phyloP scores from a whole-genome alignment of 2,329 filamentous ascomycete species.

The Atkinsonella texensis region DNA sequence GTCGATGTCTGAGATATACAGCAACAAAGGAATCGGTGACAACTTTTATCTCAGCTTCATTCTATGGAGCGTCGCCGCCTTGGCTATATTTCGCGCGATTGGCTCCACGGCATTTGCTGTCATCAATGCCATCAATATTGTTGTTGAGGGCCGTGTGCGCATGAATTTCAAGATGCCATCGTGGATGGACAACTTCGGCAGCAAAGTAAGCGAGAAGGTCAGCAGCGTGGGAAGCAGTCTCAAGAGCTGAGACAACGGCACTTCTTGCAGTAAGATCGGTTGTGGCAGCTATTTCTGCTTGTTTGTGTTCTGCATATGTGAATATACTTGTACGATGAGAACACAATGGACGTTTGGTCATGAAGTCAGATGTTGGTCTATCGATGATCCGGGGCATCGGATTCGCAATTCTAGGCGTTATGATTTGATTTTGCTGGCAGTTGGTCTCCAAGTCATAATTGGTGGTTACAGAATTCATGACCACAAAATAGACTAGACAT shows the following conservation, averaged over 20 bases:
- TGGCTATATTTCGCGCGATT: constrained; percentile 80
- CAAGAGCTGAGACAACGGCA: constrained; percentile 16
- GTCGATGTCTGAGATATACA: constrained; percentile 81
- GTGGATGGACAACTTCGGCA: constrained; percentile 32
- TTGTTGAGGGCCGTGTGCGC: constrained; percentile 73
- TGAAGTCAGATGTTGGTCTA: neutral
- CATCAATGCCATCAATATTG: constrained; percentile 70
- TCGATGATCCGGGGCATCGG: neutral
- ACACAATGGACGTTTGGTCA: constrained; percentile 1
- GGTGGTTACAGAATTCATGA: neutral
- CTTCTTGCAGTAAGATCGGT: neutral
- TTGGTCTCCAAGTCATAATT: neutral
- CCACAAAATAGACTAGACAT: neutral
- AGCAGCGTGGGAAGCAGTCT: constrained; percentile 37
- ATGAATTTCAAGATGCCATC: constrained; percentile 38
- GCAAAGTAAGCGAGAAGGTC: constrained; percentile 33
- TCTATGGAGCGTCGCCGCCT: constrained; percentile 75
- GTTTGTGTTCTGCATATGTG: neutral
- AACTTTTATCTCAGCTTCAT: constrained; percentile 93
- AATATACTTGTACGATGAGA: constrained; percentile 10
- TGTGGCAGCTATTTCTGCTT: neutral
- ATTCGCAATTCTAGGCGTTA: neutral
- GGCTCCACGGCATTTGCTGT: constrained; percentile 72
- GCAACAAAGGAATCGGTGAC: constrained; percentile 53
- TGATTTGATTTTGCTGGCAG: neutral